Base-by-base conservation (phyloP, 345 rosid genomes). In the Lepidium didymum region DNA sequence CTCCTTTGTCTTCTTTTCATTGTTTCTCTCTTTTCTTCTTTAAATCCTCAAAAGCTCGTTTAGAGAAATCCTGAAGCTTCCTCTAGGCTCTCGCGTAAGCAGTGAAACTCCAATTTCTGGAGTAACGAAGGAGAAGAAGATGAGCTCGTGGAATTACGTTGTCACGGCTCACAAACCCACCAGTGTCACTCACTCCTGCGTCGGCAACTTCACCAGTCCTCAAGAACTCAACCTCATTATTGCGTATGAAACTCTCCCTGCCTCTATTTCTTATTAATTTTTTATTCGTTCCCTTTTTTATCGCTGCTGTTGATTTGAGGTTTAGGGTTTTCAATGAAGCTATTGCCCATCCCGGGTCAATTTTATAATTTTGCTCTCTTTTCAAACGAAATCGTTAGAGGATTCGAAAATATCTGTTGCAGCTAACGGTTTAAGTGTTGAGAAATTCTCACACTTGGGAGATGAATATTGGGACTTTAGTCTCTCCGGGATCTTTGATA, bases 221-320 rank as follows among this genome's bases (percentile, higher is more conserved):
- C 96, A 88, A 41, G 97, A 94, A 70, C 96, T 91, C 72, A 94
- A 94, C 79, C 99, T 94, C 84, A 91, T 94, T 58, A 76, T 83
- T 5, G 96, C 99, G 99, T 93, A 81, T 29, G 76, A 46, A 16
- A 7, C 37, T 67, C 18, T 19, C 14, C 35, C 13, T 33, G 15
- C 46, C 57, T 45, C 50, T 35, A 16, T 12, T 15, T 21, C 36
- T 49, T 29, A 16, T 16, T 14, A 54, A n/a, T 12, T 57, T n/a
- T 21, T 31, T 61, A n/a, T 29, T 18, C 14, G 42, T 40, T 18
- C 16, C 23, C 59, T 27, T 47, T 23, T 51, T 13, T 23, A 12
- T 77, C 6, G 33, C 11, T 34, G 47, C 41, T 49, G 16, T 58
- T 64, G 43, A 42, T 75, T 36, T 57, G 45, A 35, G 49, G 58